Percentiles rank a stretch among this genome's conserved stretches.
Evolutionary conservation across 2,329 filamentous ascomycete species (phyloP).

Genomic region (Paecilomyces niveus): DNA sequence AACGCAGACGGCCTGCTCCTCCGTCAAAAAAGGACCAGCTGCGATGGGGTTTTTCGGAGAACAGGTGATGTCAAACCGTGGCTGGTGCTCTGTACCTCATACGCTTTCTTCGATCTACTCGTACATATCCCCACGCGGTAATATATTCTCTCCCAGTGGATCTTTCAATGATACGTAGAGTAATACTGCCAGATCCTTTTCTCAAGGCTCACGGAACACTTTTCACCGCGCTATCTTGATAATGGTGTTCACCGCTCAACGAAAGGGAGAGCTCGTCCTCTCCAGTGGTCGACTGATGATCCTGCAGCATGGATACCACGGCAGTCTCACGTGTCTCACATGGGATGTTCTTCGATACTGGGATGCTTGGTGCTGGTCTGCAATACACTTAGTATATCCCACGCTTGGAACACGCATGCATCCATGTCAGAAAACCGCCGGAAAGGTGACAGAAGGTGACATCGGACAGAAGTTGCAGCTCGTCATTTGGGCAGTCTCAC

Average conservation of each 20-base stretch:
- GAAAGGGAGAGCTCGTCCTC: neutral
- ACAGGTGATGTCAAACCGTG: neutral
- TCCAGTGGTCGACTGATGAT: neutral
- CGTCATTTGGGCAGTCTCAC: constrained; percentile 2
- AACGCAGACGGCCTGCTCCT: neutral
- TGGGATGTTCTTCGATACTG: neutral
- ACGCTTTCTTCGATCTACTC: neutral
- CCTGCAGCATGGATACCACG: neutral
- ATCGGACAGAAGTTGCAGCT: neutral
- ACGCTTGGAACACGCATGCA: constrained; percentile 1
- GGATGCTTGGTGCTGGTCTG: neutral
- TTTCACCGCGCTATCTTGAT: neutral
- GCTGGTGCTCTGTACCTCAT: neutral
- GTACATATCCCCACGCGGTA: neutral
- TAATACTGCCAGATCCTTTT: neutral
- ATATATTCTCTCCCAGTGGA: neutral
- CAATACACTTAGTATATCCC: neutral
- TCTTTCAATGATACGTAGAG: neutral
- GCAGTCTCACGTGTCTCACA: neutral
- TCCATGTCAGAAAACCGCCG: neutral
- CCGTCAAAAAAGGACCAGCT: neutral
- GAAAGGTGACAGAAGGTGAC: neutral
- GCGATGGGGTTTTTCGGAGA: neutral
- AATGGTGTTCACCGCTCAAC: neutral
- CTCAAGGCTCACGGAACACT: neutral